A percentile compares a stretch with the other conserved stretches of the same genome.
Conservation (phyloP, 345 rosid genomes). For the Hypericum androsaemum region DNA sequence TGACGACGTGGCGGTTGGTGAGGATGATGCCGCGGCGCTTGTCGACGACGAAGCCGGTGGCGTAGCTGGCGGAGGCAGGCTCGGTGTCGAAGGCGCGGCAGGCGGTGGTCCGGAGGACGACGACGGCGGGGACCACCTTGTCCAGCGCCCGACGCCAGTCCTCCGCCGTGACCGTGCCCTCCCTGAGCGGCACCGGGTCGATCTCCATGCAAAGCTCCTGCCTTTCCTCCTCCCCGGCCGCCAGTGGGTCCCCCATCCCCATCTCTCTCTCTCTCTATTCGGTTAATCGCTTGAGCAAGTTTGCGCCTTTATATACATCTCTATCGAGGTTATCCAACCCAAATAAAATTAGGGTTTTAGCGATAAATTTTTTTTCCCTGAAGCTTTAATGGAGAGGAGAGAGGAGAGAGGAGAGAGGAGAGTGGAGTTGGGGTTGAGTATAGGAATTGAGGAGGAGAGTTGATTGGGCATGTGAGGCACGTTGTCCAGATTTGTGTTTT, state of each 20-base stretch:
- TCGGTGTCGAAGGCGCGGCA: conserved; percentile 92
- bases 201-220: conserved; percentile 60
- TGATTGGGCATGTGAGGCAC: too few species aligned
- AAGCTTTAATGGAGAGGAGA: too few species aligned
- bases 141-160: conserved; percentile 76
- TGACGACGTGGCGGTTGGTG: conserved; percentile 94
- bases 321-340: too few species aligned
- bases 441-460: too few species aligned
- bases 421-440: too few species aligned
- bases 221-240: conserved; percentile 31
- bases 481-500: too few species aligned
- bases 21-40: conserved; percentile 84
- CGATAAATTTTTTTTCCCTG: too few species aligned
- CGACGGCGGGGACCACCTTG: conserved; percentile 83
- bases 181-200: conserved; percentile 34
- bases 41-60: conserved; percentile 89
- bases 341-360: too few species aligned
- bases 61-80: conserved; percentile 60
- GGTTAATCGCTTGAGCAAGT: too few species aligned
- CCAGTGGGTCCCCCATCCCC: conserved; percentile 33
- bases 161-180: conserved; percentile 57
- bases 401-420: too few species aligned
- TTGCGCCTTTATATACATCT: too few species aligned
- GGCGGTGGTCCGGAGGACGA: conserved; percentile 71
- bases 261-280: conserved; percentile 24